phyloP scores from a whole-genome alignment of 2,329 filamentous ascomycete species.

The Fusarium tuaranense region DNA sequence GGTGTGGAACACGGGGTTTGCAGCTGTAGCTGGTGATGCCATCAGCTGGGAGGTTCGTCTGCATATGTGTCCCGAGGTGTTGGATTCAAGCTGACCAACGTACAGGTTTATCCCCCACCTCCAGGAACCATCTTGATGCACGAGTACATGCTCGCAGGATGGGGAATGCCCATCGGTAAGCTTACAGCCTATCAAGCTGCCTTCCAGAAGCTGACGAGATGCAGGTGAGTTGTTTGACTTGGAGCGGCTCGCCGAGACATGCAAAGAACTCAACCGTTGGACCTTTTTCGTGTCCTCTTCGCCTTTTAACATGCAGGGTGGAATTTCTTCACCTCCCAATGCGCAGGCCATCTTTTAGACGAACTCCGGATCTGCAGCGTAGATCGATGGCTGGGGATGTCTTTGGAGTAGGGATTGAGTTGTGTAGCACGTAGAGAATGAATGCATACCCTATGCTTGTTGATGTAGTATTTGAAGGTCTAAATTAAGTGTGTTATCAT shows the following conservation, averaged over 20 bases:
- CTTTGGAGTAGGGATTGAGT: not conserved
- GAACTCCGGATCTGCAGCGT: not conserved
- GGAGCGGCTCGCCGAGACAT: constrained; percentile 56
- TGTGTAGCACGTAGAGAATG: not conserved
- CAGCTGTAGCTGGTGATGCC: constrained; percentile 68
- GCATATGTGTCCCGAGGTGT: not conserved
- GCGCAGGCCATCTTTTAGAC: constrained; percentile 32
- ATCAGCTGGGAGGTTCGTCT: constrained; percentile 63
- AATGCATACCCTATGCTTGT: not conserved
- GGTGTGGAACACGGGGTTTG: constrained; percentile 69
- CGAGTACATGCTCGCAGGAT: constrained; percentile 61
- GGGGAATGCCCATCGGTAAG: constrained; percentile 55
- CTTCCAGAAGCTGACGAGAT: not conserved
- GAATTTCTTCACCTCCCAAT: constrained; percentile 27
- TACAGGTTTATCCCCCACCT: constrained; percentile 40
- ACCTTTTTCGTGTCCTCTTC: constrained; percentile 62
- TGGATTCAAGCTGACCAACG: not conserved
- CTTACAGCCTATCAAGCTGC: rapidly evolving
- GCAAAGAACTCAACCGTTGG: constrained; percentile 63
- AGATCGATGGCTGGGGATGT: not conserved
- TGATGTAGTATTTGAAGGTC: not conserved
- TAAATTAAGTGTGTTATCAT: not conserved
- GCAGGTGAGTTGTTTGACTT: constrained; percentile 52
- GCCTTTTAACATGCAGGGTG: constrained; percentile 53
- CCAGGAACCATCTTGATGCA: constrained; percentile 46